A percentile compares a stretch with the other conserved stretches of the same genome.
Evolutionary conservation across 176 grass and related monocot genomes (phyloP).

Genomic region (Aegilops umbellulata): DNA sequence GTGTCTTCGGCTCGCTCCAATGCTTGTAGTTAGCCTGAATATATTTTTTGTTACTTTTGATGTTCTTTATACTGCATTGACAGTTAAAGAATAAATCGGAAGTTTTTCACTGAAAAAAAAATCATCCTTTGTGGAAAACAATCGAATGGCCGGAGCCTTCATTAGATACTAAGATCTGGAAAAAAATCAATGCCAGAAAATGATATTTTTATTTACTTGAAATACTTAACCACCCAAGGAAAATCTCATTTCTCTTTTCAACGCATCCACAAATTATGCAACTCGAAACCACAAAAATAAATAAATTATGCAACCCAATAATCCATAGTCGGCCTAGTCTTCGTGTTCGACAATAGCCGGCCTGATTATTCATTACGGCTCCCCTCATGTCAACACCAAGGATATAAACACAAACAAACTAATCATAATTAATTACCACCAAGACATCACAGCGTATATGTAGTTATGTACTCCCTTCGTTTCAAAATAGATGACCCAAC

Average conservation of each 20-base stretch:
- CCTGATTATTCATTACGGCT: neutral
- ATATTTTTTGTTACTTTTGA: no score
- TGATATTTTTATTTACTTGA: neutral
- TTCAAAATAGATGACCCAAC: no score
- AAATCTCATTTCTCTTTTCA: neutral
- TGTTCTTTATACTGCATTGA: no score
- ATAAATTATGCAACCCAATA: neutral
- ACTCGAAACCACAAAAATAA: neutral
- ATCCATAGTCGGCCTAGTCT: neutral
- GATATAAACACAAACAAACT: neutral
- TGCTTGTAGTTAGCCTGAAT: no score
- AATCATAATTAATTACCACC: neutral
- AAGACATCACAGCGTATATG: neutral
- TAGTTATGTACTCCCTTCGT: no score
- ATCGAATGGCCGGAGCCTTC: no score
- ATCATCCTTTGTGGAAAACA: no score
- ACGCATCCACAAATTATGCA: neutral
- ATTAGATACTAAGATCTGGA: no score
- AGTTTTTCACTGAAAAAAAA: no score
- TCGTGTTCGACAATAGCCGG: neutral
- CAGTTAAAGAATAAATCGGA: no score
- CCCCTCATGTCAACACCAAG: neutral
- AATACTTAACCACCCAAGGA: neutral
- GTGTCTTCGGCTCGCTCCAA: no score
- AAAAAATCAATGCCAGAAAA: neutral